These are phyloP conservation scores for Russula brevipes DNA, from an alignment of 768 basidiomycete species.

Conservation along the genomic window DNA sequence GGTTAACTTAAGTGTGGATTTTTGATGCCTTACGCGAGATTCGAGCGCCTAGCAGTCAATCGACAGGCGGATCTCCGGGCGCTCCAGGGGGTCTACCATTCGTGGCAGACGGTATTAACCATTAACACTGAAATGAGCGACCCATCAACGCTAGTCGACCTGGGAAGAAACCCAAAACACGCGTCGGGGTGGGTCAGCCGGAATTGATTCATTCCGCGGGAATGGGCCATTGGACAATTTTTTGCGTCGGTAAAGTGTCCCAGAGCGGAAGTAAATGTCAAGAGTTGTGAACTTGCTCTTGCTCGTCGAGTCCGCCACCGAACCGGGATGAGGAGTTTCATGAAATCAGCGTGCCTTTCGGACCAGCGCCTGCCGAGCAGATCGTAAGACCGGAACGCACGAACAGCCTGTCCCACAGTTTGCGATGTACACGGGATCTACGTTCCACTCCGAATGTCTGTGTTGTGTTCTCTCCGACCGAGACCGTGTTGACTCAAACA, in stretches of 20 bases:
- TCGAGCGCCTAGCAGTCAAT: slow-evolving; percentile 19
- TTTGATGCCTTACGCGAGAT: slow-evolving; percentile 19
- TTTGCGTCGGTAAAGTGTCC: slow-evolving; percentile 21
- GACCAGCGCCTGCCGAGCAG: slow-evolving; percentile 18
- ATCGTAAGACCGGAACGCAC: slow-evolving; percentile 21
- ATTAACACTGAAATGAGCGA: slow-evolving; percentile 20
- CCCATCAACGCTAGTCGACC: slow-evolving; percentile 20
- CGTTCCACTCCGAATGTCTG: slow-evolving; percentile 17
- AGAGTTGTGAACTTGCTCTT: slow-evolving; percentile 11
- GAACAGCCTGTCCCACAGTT: background rate
- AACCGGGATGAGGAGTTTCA: slow-evolving; percentile 18
- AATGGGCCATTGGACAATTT: slow-evolving; percentile 16
- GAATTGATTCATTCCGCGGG: slow-evolving; percentile 25
- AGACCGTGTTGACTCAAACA: slow-evolving; percentile 20
- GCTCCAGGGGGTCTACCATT: slow-evolving; percentile 22
- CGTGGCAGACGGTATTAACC: slow-evolving; percentile 15
- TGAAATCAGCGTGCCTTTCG: slow-evolving; percentile 26
- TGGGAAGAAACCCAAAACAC: slow-evolving; percentile 18
- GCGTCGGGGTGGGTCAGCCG: slow-evolving; percentile 13
- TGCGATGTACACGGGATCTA: slow-evolving; percentile 23
- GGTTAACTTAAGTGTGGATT: slow-evolving; percentile 16
- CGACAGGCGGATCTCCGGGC: slow-evolving; percentile 23
- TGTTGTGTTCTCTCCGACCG: background rate
- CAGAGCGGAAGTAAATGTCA: slow-evolving; percentile 23
- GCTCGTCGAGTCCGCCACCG: slow-evolving; percentile 16